Conservation (phyloP, 2,329 filamentous ascomycete species). For the Myotisia sp. region DNA sequence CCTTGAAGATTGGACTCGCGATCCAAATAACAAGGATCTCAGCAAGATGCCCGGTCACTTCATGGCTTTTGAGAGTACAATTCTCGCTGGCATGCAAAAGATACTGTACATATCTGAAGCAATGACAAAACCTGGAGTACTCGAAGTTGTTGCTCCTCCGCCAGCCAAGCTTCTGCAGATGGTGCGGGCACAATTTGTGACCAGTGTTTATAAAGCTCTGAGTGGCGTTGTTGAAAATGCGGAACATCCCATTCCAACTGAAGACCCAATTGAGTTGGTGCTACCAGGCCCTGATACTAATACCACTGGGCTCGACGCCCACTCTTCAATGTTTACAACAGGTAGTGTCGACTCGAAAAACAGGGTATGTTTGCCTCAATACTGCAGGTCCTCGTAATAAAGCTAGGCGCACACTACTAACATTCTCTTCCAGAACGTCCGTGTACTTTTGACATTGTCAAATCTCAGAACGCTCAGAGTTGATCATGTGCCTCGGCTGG, state of each 20-base stretch:
- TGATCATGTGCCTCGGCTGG: conserved; percentile 73
- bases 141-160: conserved; percentile 70
- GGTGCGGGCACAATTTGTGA: conserved; percentile 83
- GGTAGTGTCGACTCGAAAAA: conserved; percentile 41
- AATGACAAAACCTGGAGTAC: conserved; percentile 56
- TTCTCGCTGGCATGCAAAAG: conserved; percentile 81
- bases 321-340: conserved; percentile 30
- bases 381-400: too few species aligned
- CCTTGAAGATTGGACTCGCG: conserved; percentile 84
- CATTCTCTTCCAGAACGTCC: conserved; percentile 70
- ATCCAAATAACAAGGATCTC: conserved; percentile 66
- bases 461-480: conserved; percentile 75
- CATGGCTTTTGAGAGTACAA: conserved; percentile 65
- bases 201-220: conserved; percentile 81
- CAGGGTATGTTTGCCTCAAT: conserved; percentile 28
- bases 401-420: conserved; percentile 84
- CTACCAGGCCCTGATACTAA: conserved; percentile 28
- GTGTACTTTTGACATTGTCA: conserved; percentile 84
- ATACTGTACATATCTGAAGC: conserved; percentile 87
- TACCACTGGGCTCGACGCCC: conserved; percentile 20
- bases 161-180: conserved; percentile 77
- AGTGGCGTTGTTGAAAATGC: conserved; percentile 97
- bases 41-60: conserved; percentile 86
- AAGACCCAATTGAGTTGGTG: conserved; percentile 40
- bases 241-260: conserved; percentile 55